Base-by-base conservation (phyloP, 2,329 filamentous ascomycete species). In the Penicillium sp. region DNA sequence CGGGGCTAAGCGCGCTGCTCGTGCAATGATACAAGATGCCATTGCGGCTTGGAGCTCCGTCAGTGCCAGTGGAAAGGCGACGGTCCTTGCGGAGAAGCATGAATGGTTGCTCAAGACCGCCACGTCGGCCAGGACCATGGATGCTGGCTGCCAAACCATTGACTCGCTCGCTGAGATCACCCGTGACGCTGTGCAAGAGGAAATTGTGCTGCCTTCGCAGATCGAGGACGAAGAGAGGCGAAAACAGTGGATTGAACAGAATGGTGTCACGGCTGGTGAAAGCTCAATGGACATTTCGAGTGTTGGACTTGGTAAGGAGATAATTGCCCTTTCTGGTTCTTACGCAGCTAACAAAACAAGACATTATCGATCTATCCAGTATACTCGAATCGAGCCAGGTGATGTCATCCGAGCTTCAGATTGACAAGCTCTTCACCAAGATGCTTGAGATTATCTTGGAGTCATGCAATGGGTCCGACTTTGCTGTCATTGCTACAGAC, bases 351-450 rank as follows among this genome's bases (percentile, higher is more conserved):
- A 57, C 42, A 43, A 42, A 62, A 3, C 75, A 76, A 33, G 84
- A 86, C 62, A 85, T 87, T 64, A 81, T 87, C 49, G 84, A 86
- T 65, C 65, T 86, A 15, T 81, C 81, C 2, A 83, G 80, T 39
- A 86, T 87, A 42, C 74, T 87, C 4, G 82, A 86, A 59, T 85
- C 83, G 24, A 85, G 81, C 49, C 84, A 86, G 65, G 77, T 86
- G 6, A 79, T 87, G 59, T 86, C 84, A 6, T 85, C 83, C 13
- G 84, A 86, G 61, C 74, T 87, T 15, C 79, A 85, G 55, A 81
- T 86, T 39, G 83, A 86, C 54, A 81, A 80, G 45, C 74, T 87
- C 3, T 73, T 86, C 50, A 77, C 79, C 2, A 85, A 85, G 67
- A 84, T 87, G 77, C 81, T 82, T 15, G 80, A 81, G 51, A 85